These are phyloP conservation scores for Hemileccinum rubropunctum DNA, from an alignment of 768 basidiomycete genomes.

Conservation along the genomic window DNA sequence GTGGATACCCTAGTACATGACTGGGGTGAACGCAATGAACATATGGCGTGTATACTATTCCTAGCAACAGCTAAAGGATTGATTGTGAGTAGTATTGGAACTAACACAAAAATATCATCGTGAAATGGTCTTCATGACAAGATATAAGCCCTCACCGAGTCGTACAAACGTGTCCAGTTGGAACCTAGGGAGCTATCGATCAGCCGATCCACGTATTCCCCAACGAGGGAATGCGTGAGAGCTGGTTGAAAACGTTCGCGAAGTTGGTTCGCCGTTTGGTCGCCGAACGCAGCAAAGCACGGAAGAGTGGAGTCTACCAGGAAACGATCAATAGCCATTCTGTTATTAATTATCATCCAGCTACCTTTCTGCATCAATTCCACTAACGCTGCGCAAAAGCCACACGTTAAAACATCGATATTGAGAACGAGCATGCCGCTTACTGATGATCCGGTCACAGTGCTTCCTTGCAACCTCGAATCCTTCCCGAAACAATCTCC, in stretches of 20 bases:
- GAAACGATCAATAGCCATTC: slow-evolving; percentile 2
- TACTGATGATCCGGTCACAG: slow-evolving; percentile 93
- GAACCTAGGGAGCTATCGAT: slow-evolving; percentile 90
- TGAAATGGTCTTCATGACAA: not conserved
- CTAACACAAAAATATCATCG: slow-evolving; percentile 35
- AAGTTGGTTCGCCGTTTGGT: slow-evolving; percentile 84
- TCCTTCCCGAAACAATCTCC: slow-evolving; percentile 82
- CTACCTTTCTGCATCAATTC: slow-evolving; percentile 97
- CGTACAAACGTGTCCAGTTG: slow-evolving; percentile 94
- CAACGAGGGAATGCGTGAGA: slow-evolving; percentile 79
- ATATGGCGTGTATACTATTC: slow-evolving; percentile 2
- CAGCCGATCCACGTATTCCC: slow-evolving; percentile 84
- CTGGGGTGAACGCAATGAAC: not conserved
- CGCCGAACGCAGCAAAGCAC: slow-evolving; percentile 88
- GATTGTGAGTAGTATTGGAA: slow-evolving; percentile 95
- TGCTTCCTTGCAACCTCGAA: slow-evolving; percentile 95
- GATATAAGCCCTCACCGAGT: slow-evolving; percentile 61
- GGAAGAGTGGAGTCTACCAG: slow-evolving; percentile 78
- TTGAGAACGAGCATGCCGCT: slow-evolving; percentile 24
- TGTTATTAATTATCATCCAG: slow-evolving; percentile 4
- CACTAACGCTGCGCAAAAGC: slow-evolving; percentile 60
- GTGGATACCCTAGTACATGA: slow-evolving; percentile 3
- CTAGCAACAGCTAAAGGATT: slow-evolving; percentile 49
- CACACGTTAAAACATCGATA: slow-evolving; percentile 4
- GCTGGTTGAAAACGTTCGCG: slow-evolving; percentile 93